Evolutionary conservation across 306 rosid genomes (phyloP), one percentile per base, ranked within the genome.

Genomic region (Cucurbita argyrosperma): DNA sequence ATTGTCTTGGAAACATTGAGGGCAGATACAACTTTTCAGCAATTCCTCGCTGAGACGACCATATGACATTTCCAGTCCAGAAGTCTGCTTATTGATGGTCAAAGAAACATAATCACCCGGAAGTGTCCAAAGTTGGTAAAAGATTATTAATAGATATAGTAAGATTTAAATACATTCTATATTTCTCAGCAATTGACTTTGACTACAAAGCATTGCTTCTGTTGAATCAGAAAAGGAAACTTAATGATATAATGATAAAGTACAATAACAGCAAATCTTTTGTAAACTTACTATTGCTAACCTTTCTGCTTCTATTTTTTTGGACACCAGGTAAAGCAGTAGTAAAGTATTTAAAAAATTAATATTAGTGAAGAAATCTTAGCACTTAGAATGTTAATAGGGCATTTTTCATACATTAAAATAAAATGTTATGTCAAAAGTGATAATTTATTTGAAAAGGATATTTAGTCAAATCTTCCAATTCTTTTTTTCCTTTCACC

Each of bases 1-100:
- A 76, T 89, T 88, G 81, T 95, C 87, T 51, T 80, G 42, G 70
- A 83, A 89, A 78, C 99, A 89, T 63, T 76, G 76, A 38, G 99
- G 92, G 82, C 99, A 95, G 3, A 76, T 68, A 72, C 89, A 88
- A 76, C 84, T 77, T 50, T 65, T 85, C 81, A 88, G 96, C 84
- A 95, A 83, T 40, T 82, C 88, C 84, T 83, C 97, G 40, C 91
- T 83, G 49, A 91, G 84, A 37, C 87, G 81, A 71, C 75, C 76
- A 78, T 53, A 82, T 47, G 82, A 35, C 61, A 76, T 75, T 82
- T 88, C 96, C 74, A 85, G 26, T 71, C 81, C 83, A 75, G 97
- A 88, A 83, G 83, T 80, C 85, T 56, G 92, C 83, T 75, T 90
- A 82, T 81, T 80, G 83, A 71, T 68, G 23, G 92, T 94, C 86